Evolutionary conservation across 441 rosid genomes (phyloP).

Genomic region (Bocquillonia castaneifolia): DNA sequence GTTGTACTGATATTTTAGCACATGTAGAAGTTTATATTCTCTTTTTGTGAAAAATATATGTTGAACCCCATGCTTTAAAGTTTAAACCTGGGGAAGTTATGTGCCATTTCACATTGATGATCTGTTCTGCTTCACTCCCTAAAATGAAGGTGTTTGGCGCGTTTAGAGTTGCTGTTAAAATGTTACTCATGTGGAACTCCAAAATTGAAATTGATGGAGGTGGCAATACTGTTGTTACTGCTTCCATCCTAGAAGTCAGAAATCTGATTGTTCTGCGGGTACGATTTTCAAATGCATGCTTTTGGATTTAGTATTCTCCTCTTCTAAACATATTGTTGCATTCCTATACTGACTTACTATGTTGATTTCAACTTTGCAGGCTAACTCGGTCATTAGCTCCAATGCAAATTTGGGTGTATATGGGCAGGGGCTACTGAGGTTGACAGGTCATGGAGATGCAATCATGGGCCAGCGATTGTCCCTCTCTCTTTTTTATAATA

Average conservation of each 20-base stretch:
- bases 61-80: slow-evolving; percentile 3
- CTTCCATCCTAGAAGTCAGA: slow-evolving; percentile 94
- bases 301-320: slow-evolving; percentile 11
- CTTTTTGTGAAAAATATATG: not conserved
- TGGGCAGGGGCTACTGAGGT: slow-evolving; percentile 87
- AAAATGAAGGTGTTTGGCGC: slow-evolving; percentile 92
- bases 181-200: slow-evolving; percentile 98
- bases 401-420: slow-evolving; percentile 82
- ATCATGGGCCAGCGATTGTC: slow-evolving; percentile 93
- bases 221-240: slow-evolving; percentile 83
- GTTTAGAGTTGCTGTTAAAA: slow-evolving; percentile 85
- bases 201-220: slow-evolving; percentile 88
- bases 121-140: slow-evolving; percentile 24
- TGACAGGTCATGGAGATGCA: slow-evolving; percentile 88
- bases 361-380: slow-evolving; percentile 45
- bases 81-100: slow-evolving; percentile 20
- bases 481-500: slow-evolving; percentile 86
- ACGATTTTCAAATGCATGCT: slow-evolving; percentile 27
- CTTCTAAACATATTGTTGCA: slow-evolving; percentile 8
- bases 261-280: slow-evolving; percentile 96
- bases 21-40: not conserved
- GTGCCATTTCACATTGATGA: slow-evolving; percentile 13
- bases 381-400: slow-evolving; percentile 76
- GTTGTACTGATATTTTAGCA: slow-evolving; percentile 1
- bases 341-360: slow-evolving; percentile 13